Conservation (phyloP, 257 asterid species). For the Fraxinus quadrangulata region DNA sequence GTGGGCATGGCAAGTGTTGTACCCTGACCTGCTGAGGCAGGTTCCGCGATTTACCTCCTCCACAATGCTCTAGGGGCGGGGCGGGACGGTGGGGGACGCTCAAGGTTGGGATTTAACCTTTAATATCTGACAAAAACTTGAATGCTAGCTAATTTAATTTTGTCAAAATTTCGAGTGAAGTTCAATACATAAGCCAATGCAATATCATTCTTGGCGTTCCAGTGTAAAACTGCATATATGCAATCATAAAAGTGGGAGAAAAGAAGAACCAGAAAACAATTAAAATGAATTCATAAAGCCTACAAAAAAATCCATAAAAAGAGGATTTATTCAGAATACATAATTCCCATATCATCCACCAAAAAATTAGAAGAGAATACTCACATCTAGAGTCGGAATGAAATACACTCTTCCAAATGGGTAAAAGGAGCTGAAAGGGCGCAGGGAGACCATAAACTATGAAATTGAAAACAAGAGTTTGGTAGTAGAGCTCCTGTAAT, state of each 20-base stretch:
- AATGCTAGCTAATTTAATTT: not conserved
- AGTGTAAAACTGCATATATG: not conserved
- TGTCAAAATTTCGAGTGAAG: not conserved
- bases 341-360: not conserved
- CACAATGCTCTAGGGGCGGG: too few species aligned
- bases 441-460: slow-evolving; percentile 41
- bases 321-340: not conserved
- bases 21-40: too few species aligned
- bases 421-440: slow-evolving; percentile 43
- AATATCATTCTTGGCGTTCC: not conserved
- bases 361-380: slow-evolving; percentile 17
- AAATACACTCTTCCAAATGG: slow-evolving; percentile 44
- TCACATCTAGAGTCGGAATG: slow-evolving; percentile 49
- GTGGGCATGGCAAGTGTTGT: too few species aligned
- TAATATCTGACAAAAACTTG: not conserved
- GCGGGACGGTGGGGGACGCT: too few species aligned
- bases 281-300: not conserved
- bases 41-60: too few species aligned
- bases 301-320: not conserved
- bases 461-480: slow-evolving; percentile 42
- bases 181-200: not conserved
- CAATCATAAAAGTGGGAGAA: not conserved
- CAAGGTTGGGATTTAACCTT: too few species aligned
- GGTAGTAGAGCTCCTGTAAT: slow-evolving; percentile 40
- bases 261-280: not conserved